These are phyloP conservation scores for Linnemannia hyalina DNA, from an alignment of 192 early-diverging fungal genomes.

Conservation along the genomic window DNA sequence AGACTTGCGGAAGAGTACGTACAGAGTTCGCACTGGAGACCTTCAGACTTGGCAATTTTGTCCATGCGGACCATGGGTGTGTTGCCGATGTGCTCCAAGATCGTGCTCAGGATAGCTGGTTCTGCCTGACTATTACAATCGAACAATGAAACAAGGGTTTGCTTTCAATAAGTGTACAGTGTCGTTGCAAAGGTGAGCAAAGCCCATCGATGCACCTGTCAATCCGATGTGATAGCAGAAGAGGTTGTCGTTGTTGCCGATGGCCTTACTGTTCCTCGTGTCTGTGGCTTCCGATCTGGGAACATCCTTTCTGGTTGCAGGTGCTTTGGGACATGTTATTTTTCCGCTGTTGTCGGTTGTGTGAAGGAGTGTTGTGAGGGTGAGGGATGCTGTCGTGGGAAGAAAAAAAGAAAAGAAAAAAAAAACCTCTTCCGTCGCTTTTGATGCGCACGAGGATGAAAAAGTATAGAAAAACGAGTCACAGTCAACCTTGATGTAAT, in stretches of 20 bases:
- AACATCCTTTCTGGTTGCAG: constrained; percentile 36
- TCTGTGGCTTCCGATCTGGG: constrained; percentile 50
- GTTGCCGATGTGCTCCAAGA: constrained; percentile 97
- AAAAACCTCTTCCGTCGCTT: not conserved
- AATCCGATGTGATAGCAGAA: not conserved
- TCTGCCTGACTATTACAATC: constrained; percentile 63
- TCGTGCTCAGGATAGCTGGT: constrained; percentile 85
- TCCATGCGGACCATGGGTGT: constrained; percentile 95
- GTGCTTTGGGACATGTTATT: not conserved
- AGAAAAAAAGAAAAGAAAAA: not conserved
- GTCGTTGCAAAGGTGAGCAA: not conserved
- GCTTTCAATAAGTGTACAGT: not conserved
- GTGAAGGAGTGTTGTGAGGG: not conserved
- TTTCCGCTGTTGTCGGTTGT: not conserved
- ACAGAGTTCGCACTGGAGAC: constrained; percentile 96
- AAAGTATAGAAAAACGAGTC: not conserved
- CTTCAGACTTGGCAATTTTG: constrained; percentile 88
- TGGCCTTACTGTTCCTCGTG: constrained; percentile 54
- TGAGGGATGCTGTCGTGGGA: not conserved
- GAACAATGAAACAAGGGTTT: not conserved
- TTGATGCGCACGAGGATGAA: not conserved
- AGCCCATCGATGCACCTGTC: not conserved
- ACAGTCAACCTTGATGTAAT: not conserved
- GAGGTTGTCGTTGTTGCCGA: not conserved
- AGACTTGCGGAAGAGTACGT: constrained; percentile 19